These are phyloP conservation scores for Ophiostoma himal-ulmi DNA, from an alignment of 2,329 filamentous ascomycete species.

Conservation along the genomic window DNA sequence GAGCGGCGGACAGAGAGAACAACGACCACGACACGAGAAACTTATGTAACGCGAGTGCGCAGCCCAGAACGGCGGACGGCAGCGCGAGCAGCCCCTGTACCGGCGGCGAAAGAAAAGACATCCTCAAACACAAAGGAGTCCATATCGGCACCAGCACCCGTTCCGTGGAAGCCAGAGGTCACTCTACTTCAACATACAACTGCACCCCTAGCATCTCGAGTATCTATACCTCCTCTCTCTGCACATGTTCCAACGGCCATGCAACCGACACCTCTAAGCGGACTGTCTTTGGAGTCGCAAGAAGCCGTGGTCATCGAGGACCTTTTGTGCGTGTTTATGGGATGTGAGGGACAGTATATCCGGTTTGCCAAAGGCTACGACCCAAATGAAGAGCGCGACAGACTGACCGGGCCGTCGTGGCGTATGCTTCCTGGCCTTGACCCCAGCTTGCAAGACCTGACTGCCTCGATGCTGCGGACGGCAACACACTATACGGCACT, in stretches of 20 bases:
- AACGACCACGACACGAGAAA: constrained; percentile 56
- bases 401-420: constrained; percentile 75
- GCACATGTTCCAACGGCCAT: constrained; percentile 64
- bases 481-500: constrained; percentile 89
- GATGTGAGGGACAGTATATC: constrained; percentile 96
- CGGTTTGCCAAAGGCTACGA: constrained; percentile 79
- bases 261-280: constrained; percentile 61
- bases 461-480: constrained; percentile 84
- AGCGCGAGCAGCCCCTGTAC: constrained; percentile 32
- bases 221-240: constrained; percentile 60
- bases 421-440: constrained; percentile 77
- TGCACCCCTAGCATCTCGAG: constrained; percentile 62
- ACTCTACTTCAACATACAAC: constrained; percentile 62
- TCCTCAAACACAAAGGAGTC: constrained; percentile 8
- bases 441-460: constrained; percentile 82
- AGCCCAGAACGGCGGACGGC: constrained; percentile 49
- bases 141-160: constrained; percentile 21
- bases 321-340: constrained; percentile 92
- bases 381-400: constrained; percentile 76
- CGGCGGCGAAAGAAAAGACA: constrained; percentile 22
- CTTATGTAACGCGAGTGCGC: constrained; percentile 51
- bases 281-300: constrained; percentile 72
- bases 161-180: constrained; percentile 73
- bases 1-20: constrained; percentile 52
- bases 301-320: constrained; percentile 86